Conservation (phyloP, 805 yeast species). For the Saccharomycopsis guyanensis region DNA sequence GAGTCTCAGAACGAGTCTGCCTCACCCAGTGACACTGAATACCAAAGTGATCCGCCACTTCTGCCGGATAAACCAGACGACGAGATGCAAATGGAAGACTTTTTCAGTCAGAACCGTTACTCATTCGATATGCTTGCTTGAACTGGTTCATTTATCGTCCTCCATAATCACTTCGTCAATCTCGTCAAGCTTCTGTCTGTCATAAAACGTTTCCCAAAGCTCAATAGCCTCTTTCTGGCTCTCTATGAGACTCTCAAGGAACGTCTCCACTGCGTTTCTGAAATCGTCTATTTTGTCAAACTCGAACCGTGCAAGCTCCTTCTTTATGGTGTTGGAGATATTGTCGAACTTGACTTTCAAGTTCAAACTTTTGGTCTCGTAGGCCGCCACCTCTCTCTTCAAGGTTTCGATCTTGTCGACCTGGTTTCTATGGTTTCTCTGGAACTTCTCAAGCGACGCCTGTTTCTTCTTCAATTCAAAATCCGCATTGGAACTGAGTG, state of each 20-base stretch:
- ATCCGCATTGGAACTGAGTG: slow-evolving; percentile 38
- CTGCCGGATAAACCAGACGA: slow-evolving; percentile 8
- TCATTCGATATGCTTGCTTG: slow-evolving; percentile 13
- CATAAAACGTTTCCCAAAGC: slow-evolving; percentile 84
- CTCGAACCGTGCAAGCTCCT: slow-evolving; percentile 63
- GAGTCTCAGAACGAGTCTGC: slow-evolving; percentile 2
- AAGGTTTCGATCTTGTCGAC: slow-evolving; percentile 54
- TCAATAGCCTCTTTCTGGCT: slow-evolving; percentile 88
- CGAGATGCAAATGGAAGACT: slow-evolving; percentile 4
- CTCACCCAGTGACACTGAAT: too few relatives aligned
- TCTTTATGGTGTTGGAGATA: slow-evolving; percentile 57
- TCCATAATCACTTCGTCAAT: slow-evolving; percentile 11
- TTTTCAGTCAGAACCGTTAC: slow-evolving; percentile 4
- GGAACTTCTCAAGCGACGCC: slow-evolving; percentile 37
- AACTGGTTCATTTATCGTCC: background rate
- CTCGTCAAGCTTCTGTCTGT: slow-evolving; percentile 26
- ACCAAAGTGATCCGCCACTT: too few relatives aligned
- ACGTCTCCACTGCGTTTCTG: slow-evolving; percentile 82
- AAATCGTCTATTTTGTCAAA: slow-evolving; percentile 73
- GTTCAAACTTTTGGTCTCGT: slow-evolving; percentile 44
- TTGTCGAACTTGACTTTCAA: slow-evolving; percentile 56
- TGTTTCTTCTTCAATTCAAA: slow-evolving; percentile 42
- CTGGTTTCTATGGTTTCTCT: slow-evolving; percentile 40
- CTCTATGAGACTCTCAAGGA: slow-evolving; percentile 83
- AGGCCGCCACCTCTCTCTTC: slow-evolving; percentile 49